Conservation (phyloP, 345 rosid species). For the Rhizophora apiculata region DNA sequence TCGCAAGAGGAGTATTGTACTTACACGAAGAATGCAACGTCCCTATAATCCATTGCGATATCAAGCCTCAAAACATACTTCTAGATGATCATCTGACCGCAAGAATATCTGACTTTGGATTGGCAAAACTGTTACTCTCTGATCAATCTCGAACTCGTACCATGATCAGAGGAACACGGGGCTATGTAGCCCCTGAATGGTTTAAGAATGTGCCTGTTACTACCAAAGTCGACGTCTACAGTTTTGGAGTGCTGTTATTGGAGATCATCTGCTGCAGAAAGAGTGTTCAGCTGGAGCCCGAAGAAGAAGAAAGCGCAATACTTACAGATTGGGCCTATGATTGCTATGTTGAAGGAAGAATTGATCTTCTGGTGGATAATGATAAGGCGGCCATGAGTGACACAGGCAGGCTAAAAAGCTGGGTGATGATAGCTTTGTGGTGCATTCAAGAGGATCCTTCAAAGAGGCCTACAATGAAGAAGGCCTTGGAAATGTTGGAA, state of each 20-base stretch:
- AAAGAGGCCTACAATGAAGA: conserved; percentile 24
- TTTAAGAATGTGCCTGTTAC: neutral
- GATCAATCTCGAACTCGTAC: conserved; percentile 11
- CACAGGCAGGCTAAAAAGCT: conserved; percentile 12
- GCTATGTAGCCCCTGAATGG: conserved; percentile 9
- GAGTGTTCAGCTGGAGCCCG: neutral
- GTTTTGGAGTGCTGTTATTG: conserved; percentile 7
- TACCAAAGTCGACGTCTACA: conserved; percentile 9
- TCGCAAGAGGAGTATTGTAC: conserved; percentile 17
- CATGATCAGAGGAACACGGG: conserved; percentile 5
- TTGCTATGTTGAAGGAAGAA: conserved; percentile 11
- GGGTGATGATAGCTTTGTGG: conserved; percentile 23
- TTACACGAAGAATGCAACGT: conserved; percentile 11
- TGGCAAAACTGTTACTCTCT: conserved; percentile 9
- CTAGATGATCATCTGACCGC: conserved; percentile 7
- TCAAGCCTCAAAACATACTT: too few species aligned
- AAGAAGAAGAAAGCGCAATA: conserved; percentile 11
- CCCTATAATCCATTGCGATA: too few species aligned
- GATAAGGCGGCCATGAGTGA: conserved; percentile 13
- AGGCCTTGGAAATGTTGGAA: conserved; percentile 24
- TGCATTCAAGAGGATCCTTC: conserved; percentile 30
- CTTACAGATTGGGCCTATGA: conserved; percentile 23
- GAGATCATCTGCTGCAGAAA: conserved; percentile 15
- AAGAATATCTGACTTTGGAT: conserved; percentile 20
- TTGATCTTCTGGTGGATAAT: conserved; percentile 9